Evolutionary conservation across 2,329 filamentous ascomycete genomes (phyloP).

Genomic region (Macrophomina phaseolina): DNA sequence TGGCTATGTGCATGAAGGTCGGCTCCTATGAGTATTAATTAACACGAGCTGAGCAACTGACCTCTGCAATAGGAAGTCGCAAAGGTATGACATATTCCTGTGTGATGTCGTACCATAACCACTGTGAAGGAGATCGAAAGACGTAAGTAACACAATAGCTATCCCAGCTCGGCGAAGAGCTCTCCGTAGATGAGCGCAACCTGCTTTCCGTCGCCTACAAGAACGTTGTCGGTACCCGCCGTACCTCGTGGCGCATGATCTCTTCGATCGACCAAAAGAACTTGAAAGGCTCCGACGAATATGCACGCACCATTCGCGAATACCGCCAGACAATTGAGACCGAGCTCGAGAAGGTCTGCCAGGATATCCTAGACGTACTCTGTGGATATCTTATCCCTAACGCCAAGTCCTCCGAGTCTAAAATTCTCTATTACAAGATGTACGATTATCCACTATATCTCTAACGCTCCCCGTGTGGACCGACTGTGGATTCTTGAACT

Average conservation of each 20-base stretch:
- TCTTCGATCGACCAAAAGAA: constrained; percentile 99
- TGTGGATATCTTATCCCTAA: constrained; percentile 93
- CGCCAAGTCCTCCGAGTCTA: constrained; percentile 94
- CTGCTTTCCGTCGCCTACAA: constrained; percentile 98
- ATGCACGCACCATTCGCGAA: constrained; percentile 92
- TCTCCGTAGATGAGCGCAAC: constrained; percentile 90
- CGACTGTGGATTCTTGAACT: neutral
- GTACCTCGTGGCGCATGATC: constrained; percentile 98
- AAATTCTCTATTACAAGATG: constrained; percentile 99
- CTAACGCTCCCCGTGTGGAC: neutral
- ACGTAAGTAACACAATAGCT: constrained; percentile 16
- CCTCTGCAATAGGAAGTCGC: constrained; percentile 27
- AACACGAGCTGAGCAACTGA: constrained; percentile 23
- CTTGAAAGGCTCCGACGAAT: constrained; percentile 93
- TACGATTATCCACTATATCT: constrained; percentile 52
- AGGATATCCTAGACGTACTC: constrained; percentile 94
- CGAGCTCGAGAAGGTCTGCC: constrained; percentile 96
- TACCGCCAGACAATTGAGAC: constrained; percentile 98
- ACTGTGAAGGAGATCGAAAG: constrained; percentile 57
- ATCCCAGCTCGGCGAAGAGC: constrained; percentile 61
- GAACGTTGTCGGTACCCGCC: constrained; percentile 96
- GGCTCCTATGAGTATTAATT: constrained; percentile 17
- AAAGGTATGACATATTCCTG: constrained; percentile 16
- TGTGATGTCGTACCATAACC: constrained; percentile 47
- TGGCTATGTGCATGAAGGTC: constrained; percentile 99